Base-by-base conservation (phyloP, 139 green algal species). In the Micractinium conductrix region DNA sequence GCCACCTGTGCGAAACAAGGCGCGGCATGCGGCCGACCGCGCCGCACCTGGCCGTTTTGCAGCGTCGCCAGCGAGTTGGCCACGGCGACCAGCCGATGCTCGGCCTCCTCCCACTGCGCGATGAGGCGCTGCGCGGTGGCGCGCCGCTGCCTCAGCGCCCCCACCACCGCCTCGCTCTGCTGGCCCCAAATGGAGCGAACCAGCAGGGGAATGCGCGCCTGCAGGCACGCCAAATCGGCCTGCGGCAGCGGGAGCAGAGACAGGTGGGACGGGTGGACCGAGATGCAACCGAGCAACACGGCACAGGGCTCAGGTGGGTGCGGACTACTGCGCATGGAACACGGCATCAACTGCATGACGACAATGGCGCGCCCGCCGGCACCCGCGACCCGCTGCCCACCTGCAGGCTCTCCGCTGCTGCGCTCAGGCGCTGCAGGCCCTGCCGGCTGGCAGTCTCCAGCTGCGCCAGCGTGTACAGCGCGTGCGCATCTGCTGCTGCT, bases 1-100 rank as follows among this genome's bases (percentile, higher is more conserved):
- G n/a, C n/a, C n/a, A n/a, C n/a, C n/a, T n/a, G n/a, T n/a, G n/a
- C n/a, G n/a, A n/a, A n/a, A n/a, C n/a, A n/a, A n/a, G n/a, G n/a
- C n/a, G n/a, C n/a, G n/a, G n/a, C n/a, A n/a, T n/a, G n/a, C n/a
- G n/a, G n/a, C n/a, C n/a, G n/a, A 19, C 33, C 9, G n/a, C 33
- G 33, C 19, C 74, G 58, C 74, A 81, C 74, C 48, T 81, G 80
- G 12, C 83, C 83, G 8, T 63, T 86, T 28, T 65, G 48, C 35
- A 73, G 19, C 19, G 48, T 69, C 33, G 53, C 58, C 16, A 89
- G 72, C 12, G 85, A 87, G 72, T 89, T 89, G 43, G 85, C 85
- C 16, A 89, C 85, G 2, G 85, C 85, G 22, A 89, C 81, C 26
- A 89, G 71, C 16, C 85, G 85, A 45, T 84, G 85, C 80, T 89